Conservation (phyloP, 2,329 filamentous ascomycete genomes). For the Rhinocladiella similis region DNA sequence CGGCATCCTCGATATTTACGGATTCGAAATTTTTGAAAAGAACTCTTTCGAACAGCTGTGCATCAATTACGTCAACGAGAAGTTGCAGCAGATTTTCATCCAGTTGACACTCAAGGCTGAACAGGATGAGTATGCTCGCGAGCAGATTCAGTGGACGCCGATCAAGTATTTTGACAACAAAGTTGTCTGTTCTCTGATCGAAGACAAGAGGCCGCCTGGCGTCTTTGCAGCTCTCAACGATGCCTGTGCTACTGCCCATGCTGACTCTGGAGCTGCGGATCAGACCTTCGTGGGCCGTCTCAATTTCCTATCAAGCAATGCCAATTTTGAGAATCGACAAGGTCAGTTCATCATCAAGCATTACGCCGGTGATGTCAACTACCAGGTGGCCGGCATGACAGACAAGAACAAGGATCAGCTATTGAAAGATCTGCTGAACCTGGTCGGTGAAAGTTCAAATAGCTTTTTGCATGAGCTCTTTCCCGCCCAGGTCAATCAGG, state of each 20-base stretch:
- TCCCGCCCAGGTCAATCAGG: slow-evolving; percentile 89
- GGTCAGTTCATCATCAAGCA: slow-evolving; percentile 98
- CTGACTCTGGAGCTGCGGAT: slow-evolving; percentile 90
- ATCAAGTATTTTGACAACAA: slow-evolving; percentile 99
- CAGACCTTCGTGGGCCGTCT: slow-evolving; percentile 93
- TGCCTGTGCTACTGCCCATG: slow-evolving; percentile 96
- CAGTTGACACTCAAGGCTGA: slow-evolving; percentile 95
- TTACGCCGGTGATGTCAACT: slow-evolving; percentile 95
- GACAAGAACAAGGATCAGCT: slow-evolving; percentile 99
- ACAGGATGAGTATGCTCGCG: slow-evolving; percentile 93
- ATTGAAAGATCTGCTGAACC: slow-evolving; percentile 85
- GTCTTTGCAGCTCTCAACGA: slow-evolving; percentile 96
- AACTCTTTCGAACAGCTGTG: slow-evolving; percentile 99
- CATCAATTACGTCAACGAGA: slow-evolving; percentile 99
- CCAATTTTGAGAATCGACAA: slow-evolving; percentile 87
- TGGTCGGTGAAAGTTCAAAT: slow-evolving; percentile 83
- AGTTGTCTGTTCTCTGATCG: slow-evolving; percentile 95
- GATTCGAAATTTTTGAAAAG: slow-evolving; percentile 98
- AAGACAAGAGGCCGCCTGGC: slow-evolving; percentile 84
- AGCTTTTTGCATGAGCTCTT: slow-evolving; percentile 84
- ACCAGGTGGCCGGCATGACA: slow-evolving; percentile 93
- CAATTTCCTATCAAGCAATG: slow-evolving; percentile 81
- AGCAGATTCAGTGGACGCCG: slow-evolving; percentile 97
- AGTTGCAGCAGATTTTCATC: slow-evolving; percentile 98
- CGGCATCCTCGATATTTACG: slow-evolving; percentile 97